A percentile compares a stretch with the other conserved stretches of the same genome.
These are phyloP conservation scores for Penicillium fimorum DNA, from an alignment of 495 filamentous ascomycete genomes.

Conservation along the genomic window DNA sequence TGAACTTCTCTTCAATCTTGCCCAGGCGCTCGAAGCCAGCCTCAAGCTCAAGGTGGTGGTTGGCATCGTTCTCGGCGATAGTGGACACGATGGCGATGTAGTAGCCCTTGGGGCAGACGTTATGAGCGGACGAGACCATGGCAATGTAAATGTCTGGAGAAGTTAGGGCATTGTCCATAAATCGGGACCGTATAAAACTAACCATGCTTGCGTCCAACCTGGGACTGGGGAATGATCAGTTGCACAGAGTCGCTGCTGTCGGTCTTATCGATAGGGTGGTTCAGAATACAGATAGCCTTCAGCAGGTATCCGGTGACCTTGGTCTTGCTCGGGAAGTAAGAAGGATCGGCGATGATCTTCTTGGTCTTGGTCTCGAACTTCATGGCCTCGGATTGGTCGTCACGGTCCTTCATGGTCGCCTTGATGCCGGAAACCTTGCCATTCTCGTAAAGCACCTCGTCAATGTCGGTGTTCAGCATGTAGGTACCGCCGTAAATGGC, in stretches of 20 bases:
- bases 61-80: slow-evolving; percentile 85
- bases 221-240: slow-evolving; percentile 95
- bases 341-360: slow-evolving; percentile 94
- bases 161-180: slow-evolving; percentile 22
- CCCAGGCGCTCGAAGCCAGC: slow-evolving; percentile 93
- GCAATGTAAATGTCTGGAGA: slow-evolving; percentile 92
- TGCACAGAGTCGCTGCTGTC: slow-evolving; percentile 89
- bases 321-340: slow-evolving; percentile 90
- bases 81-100: slow-evolving; percentile 98
- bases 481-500: slow-evolving; percentile 99
- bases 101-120: slow-evolving; percentile 98
- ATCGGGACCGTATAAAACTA: slow-evolving; percentile 22
- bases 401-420: slow-evolving; percentile 87
- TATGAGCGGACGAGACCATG: slow-evolving; percentile 91
- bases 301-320: slow-evolving; percentile 84
- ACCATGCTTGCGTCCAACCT: slow-evolving; percentile 94
- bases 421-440: slow-evolving; percentile 89
- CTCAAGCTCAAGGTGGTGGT: slow-evolving; percentile 93
- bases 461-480: slow-evolving; percentile 93
- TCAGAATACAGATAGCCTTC: slow-evolving; percentile 95
- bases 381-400: slow-evolving; percentile 76
- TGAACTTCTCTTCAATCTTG: slow-evolving; percentile 94
- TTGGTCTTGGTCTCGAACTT: slow-evolving; percentile 94
- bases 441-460: slow-evolving; percentile 79
- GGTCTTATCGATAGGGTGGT: slow-evolving; percentile 87